Base-by-base conservation (phyloP, 768 basidiomycete genomes). In the Termitomyces heimii region DNA sequence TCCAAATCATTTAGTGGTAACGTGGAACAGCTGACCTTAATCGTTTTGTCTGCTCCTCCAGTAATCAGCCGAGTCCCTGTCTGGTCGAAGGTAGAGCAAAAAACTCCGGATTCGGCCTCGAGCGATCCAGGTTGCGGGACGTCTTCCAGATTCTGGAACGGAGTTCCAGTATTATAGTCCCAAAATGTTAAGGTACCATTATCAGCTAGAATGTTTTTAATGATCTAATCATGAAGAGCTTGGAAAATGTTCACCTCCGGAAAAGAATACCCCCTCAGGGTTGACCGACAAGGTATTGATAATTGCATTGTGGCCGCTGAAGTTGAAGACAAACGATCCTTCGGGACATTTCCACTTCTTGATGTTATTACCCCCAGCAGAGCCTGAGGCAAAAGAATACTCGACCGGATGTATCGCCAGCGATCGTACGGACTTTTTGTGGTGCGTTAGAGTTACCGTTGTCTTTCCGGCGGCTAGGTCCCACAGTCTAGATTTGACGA, bases 311-410 rank as follows among this genome's bases (percentile, higher is more conserved):
- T 98, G 97, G 0, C 97, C 97, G 44, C 84, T 78, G 70, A 98
- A 97, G 73, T 98, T 99, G 80, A 90, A 92, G 3, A 98, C 96
- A 62, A 99, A 98, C 2, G 84, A 71, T 46, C 97, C 97, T 61
- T 98, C 93, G 5, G 97, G 97, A 65, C 94, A 98, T 66, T 96
- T 97, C 96, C 96, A 99, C 71, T 98, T 98, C 69, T 99, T 99
- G 76, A 99, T 98, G 71, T 98, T 98, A 77, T 98, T 98, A 0
- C 95, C 97, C n/a, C 97, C 97, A 0, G 96, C 91, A 26, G 92
- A 94, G 49, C 91, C 97, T 3, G 88, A 89, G 2, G 94, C 97
- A 67, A 99, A 99, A 32, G 89, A 90, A 76, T 94, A 98, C 66
- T 98, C 97, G 4, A 92, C 93, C 1, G 96, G 96, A 68, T 98